Percentiles rank a stretch among this genome's conserved stretches.
Conservation (phyloP, 139 green algal genomes). For the Closterium sp. region DNA sequence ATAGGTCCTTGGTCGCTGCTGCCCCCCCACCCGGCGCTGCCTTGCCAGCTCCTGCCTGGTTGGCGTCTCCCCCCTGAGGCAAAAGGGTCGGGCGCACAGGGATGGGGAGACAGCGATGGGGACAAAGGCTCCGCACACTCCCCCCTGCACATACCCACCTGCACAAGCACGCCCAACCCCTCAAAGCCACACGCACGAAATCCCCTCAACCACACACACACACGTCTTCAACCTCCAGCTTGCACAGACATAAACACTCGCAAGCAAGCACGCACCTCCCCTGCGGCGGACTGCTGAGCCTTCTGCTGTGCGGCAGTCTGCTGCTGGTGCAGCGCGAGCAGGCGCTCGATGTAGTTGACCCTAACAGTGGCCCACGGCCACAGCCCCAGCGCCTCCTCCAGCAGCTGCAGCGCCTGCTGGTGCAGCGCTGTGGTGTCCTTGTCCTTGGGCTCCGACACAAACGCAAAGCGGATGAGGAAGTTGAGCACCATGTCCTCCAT, state of each 20-base stretch:
- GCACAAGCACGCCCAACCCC: too few relatives aligned
- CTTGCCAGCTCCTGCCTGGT: background rate
- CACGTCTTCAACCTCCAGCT: too few relatives aligned
- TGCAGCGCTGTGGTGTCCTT: constrained; percentile 62
- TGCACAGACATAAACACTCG: too few relatives aligned
- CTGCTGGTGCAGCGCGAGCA: constrained; percentile 36
- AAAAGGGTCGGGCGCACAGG: background rate
- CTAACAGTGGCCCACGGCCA: constrained; percentile 65
- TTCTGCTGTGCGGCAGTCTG: constrained; percentile 29
- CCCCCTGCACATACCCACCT: too few relatives aligned
- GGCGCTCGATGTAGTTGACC: constrained; percentile 75
- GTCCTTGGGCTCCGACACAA: constrained; percentile 54
- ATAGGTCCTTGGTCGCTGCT: constrained; percentile 2
- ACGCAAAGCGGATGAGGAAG: constrained; percentile 75
- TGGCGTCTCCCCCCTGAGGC: background rate
- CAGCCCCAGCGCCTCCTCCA: constrained; percentile 51
- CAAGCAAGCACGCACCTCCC: background rate
- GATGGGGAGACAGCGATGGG: background rate
- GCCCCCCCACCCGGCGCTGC: background rate
- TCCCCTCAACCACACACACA: too few relatives aligned
- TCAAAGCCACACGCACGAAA: too few relatives aligned
- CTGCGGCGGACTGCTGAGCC: constrained; percentile 5
- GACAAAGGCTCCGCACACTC: background rate
- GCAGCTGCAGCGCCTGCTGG: constrained; percentile 27
- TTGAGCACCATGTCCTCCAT: constrained; percentile 84